Evolutionary conservation across 2,329 filamentous ascomycete genomes (phyloP), one percentile per base, ranked within the genome.

Genomic region (Helicocarpus griseus): DNA sequence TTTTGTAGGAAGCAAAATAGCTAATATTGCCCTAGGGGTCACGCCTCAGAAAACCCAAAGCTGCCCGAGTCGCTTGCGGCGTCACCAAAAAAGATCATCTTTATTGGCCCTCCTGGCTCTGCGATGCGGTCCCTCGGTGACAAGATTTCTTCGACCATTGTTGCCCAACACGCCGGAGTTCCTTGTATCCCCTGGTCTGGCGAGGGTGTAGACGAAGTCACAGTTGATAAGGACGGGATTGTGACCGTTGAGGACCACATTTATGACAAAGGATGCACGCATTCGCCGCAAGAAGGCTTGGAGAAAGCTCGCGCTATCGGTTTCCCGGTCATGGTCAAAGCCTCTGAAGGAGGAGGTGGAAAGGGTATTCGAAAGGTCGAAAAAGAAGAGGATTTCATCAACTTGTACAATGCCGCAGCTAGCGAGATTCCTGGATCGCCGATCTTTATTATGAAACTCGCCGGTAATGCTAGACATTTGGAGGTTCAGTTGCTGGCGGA

Each of bases 381-480:
- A 56, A 77, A 77, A 55, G 90, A 95, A 68, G 85, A 91, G 39
- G 83, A 86, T 57, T 98, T 98, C 63, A 79, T 86, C 66, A 77
- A 79, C 60, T 77, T 97, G 43, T 98, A 97, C 79, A 93, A 94
- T 72, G 93, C 91, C 43, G 93, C 94, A 21, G 90, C 93, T 4
- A 95, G 86, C 70, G 94, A 98, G 72, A 97, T 98, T 60, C 94
- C 93, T 9, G 94, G 94, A 45, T 98, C 93, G 28, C 93, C 94
- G 60, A 98, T 98, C 73, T 98, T 98, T 80, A 95, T 98, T 75
- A 98, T 98, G 93, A 96, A 98, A 82, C 78, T 98, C 57, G 93
- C 93, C 47, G 93, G 91, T 61, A 95, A 95, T 67, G 93, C 93
- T 38, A 80, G 93, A 61, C 93, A 98, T 79, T 77, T 98, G 74